phyloP scores from a whole-genome alignment of 2,329 filamentous ascomycete genomes.

The Aspergillus pseudoglaucus region DNA sequence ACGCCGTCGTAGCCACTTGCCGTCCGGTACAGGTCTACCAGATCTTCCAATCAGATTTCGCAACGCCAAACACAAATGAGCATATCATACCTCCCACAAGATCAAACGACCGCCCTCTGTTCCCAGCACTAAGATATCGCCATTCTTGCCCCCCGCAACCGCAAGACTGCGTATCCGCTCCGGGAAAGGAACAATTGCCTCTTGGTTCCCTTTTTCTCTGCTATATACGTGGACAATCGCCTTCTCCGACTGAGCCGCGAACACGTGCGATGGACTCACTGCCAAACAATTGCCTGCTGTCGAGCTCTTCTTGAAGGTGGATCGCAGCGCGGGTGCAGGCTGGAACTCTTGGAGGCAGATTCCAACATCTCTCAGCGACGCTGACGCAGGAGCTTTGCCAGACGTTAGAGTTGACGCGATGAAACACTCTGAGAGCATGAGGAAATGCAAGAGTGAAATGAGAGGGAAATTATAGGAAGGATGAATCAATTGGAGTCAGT shows the following conservation, averaged over 20 bases:
- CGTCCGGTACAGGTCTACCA: slow-evolving; percentile 38
- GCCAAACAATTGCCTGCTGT: slow-evolving; percentile 72
- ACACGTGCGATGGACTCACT: slow-evolving; percentile 74
- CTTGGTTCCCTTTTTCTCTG: slow-evolving; percentile 74
- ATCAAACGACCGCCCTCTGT: slow-evolving; percentile 80
- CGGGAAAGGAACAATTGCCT: slow-evolving; percentile 79
- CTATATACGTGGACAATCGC: slow-evolving; percentile 91
- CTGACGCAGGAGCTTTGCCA: slow-evolving; percentile 38
- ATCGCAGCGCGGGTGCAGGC: slow-evolving; percentile 66
- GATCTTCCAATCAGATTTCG: not conserved
- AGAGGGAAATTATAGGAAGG: slow-evolving; percentile 7
- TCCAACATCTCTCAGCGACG: slow-evolving; percentile 66
- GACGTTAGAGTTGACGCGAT: slow-evolving; percentile 40
- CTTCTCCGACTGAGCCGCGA: slow-evolving; percentile 85
- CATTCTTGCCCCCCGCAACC: slow-evolving; percentile 57
- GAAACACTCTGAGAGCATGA: slow-evolving; percentile 46
- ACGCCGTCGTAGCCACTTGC: slow-evolving; percentile 39
- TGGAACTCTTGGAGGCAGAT: slow-evolving; percentile 81
- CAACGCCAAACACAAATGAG: slow-evolving; percentile 1
- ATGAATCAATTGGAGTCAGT: not conserved
- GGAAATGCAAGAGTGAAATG: slow-evolving; percentile 13
- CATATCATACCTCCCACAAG: slow-evolving; percentile 73
- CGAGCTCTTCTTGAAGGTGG: slow-evolving; percentile 86
- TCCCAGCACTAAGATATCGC: slow-evolving; percentile 64
- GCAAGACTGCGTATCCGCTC: slow-evolving; percentile 76